Base-by-base conservation (phyloP, 345 rosid genomes). In the Hibiscus trionum region DNA sequence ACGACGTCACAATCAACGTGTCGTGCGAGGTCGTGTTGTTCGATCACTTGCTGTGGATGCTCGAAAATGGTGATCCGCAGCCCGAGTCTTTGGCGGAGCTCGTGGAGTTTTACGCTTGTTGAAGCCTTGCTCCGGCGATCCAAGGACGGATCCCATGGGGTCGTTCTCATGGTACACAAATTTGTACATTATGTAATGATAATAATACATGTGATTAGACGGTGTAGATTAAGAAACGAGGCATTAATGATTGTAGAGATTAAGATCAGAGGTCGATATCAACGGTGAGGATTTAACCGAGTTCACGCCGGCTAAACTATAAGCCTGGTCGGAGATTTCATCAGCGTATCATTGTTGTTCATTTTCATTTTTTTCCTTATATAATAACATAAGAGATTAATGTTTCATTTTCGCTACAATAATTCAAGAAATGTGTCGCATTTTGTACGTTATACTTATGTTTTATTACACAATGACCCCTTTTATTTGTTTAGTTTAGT, bases 21-120 rank as follows among this genome's bases (percentile, higher is more conserved):
- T 80, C 90, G 3, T 93, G 98, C 33, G 98, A 93, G 81, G 98
- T 93, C 46, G 98, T 93, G 4, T 68, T 93, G 88, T 93, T 93
- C 79, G 98, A 93, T 72, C 98, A 93, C 84, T 77, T 93, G 81
- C 91, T 91, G 29, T 93, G 98, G 98, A 93, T 93, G 98, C 81
- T 93, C 6, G 96, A 89, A 47, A 91, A 87, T 31, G 93, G 88
- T 0, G 93, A 89, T 27, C 88, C 82, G 21, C 88, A 82, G 4
- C 88, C 88, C 0, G 97, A 89, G 81, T 89, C 98, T 1, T 46
- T 89, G 52, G 86, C 90, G 37, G 97, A 93, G 78, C 88, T 93
- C 15, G 94, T 82, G 26, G 90, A 91, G 76, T 93, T 89, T 83
- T 93, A 93, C 78, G 89, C 89, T n/a, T 93, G 92, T 64, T 93